Percentiles rank a stretch among this genome's conserved stretches.
Conservation (phyloP, 495 filamentous ascomycete genomes). For the Lasiosphaeria miniovina region DNA sequence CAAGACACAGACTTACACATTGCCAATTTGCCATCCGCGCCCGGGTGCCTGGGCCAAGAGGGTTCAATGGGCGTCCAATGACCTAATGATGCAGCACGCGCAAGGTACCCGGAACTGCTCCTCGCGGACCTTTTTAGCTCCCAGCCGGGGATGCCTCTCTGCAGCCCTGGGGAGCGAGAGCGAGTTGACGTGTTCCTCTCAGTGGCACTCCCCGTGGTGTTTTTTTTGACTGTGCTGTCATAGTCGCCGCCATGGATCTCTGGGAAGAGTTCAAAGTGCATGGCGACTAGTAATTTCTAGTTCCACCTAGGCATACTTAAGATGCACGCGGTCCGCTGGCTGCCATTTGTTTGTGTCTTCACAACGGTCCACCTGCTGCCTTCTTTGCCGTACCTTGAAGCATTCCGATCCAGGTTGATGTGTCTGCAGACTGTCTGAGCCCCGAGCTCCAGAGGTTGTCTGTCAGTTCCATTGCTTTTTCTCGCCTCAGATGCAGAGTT, state of each 20-base stretch:
- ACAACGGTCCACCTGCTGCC: background rate
- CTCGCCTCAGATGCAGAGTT: background rate
- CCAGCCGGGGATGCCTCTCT: conserved; percentile 10
- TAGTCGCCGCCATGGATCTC: conserved; percentile 9
- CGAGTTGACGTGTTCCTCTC: conserved; percentile 26
- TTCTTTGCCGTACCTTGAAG: background rate
- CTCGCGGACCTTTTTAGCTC: conserved; percentile 3
- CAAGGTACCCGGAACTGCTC: conserved; percentile 18
- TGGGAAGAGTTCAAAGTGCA: conserved; percentile 6
- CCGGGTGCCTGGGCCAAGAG: conserved; percentile 13
- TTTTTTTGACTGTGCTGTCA: conserved; percentile 19
- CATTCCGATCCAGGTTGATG: background rate
- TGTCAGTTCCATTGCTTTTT: background rate
- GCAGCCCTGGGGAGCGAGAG: conserved; percentile 5
- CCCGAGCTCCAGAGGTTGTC: background rate
- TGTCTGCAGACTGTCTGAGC: no score
- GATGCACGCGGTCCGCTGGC: background rate
- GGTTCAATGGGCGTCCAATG: conserved; percentile 13
- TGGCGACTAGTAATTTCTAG: background rate
- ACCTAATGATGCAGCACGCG: conserved; percentile 13
- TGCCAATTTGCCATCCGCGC: background rate
- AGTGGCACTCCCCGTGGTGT: background rate
- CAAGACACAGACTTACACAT: conserved; percentile 4
- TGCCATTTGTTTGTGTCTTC: background rate
- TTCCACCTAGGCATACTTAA: conserved; percentile 1